Base-by-base conservation (phyloP, 768 basidiomycete species). In the Psilocybe azurescens region DNA sequence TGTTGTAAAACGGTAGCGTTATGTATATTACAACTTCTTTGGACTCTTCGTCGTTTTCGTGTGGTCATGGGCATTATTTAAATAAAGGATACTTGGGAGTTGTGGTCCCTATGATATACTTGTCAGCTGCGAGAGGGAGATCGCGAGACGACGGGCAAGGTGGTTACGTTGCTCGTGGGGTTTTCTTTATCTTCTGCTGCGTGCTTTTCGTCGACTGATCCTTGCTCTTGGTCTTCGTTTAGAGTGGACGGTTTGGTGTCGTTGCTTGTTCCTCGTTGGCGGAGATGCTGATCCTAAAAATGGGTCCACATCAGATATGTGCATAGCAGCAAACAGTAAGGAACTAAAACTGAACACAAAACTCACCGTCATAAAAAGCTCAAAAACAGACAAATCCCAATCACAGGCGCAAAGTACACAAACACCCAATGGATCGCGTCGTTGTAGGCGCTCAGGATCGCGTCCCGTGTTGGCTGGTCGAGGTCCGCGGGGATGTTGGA, bases 351-450 rank as follows among this genome's bases (percentile, higher is more conserved):
- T 8, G 14, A 52, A 32, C 16, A 10, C 5, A 14, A 38, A 38
- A 44, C 38, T 56, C 30, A 49, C 54, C 20, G 46, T 56, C 47
- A 56, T 61, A 8, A 60, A 60, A 60, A 60, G 33, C 49, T 33
- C 47, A 56, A 44, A 3, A 55, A 28, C 0, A 56, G 48, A 30
- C 55, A 56, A 20, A 61, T 28, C 5, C 53, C 60, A 36, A 56
- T 56, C 5, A 50, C 53, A 7, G 54, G 53, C 20, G 55, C 55
- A 8, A 56, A 61, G 5, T 61, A 61, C 18, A 61, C 53, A 28
- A 61, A 61, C 2, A 56, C 60, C 53, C 60, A 56, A 36, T 61
- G 60, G 13, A 61, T 8, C 2, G 53, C 60, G 28, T 55, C 54
- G 24, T 56, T 56, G 30, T 56, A 61, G 2, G 59, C 59, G 5